Evolutionary conservation across 139 green algal species (phyloP), one percentile per base, ranked within the genome.

Genomic region (Chlorella sp.): DNA sequence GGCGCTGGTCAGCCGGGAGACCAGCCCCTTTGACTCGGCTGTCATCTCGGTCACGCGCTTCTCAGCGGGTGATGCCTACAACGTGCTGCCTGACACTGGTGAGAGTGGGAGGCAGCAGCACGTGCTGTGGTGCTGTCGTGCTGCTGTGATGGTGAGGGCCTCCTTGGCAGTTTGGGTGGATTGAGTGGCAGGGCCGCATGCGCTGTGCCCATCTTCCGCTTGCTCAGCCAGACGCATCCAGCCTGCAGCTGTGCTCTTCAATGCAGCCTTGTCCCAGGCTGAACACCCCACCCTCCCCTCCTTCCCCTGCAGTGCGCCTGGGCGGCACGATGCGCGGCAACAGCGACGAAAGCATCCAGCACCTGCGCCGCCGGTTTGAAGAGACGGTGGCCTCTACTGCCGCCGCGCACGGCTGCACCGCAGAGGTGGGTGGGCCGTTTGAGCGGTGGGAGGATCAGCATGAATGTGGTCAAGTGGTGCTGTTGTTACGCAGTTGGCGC

Each of bases 41-140:
- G 95, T 99, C n/a, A 73, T 99, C 17, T 95, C 87, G 82, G 82
- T 99, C 18, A 96, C 95, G 1, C 79, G 90, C 74, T 80, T 98
- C 56, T 72, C 90, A 44, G 93, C 87, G 4, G 94, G 94, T 7
- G 84, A 85, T 30, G 94, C 93, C 0, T 94, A 93, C 86, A 98
- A 99, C 80, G 94, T 98, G 44, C 97, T 98, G 74, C 95, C 96
- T 0, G 91, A 97, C 64, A 28, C 72, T 0, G 91, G 67, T 78
- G 75, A 20, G 69, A 32, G 69, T 51, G 44, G 44, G 7, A 51
- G 44, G n/a, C n/a, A n/a, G n/a, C n/a, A n/a, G n/a, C n/a, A n/a
- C n/a, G n/a, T n/a, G n/a, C n/a, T n/a, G n/a, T n/a, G n/a, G n/a
- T n/a, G n/a, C n/a, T n/a, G n/a, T n/a, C n/a, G n/a, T n/a, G n/a